phyloP scores from a whole-genome alignment of 176 grass and related monocot species.

The Triticum aestivum region DNA sequence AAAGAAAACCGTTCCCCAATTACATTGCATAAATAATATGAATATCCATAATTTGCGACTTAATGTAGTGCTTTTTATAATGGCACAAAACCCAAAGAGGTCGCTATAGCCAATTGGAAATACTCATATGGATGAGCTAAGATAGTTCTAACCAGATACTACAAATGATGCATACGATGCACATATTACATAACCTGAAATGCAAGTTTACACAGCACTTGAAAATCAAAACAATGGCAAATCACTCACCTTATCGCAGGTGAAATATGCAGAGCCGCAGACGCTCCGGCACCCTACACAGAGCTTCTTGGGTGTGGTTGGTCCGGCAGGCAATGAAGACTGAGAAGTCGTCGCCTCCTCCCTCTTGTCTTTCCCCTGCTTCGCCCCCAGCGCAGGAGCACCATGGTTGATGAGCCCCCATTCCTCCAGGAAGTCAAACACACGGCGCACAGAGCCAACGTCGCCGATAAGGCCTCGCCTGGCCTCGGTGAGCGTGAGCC shows the following conservation, averaged over 20 bases:
- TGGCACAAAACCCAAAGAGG: background rate
- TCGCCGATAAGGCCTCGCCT: slow-evolving; percentile 68
- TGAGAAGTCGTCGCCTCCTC: slow-evolving; percentile 26
- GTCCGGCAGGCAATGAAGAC: background rate
- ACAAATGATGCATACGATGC: background rate
- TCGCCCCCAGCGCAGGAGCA: slow-evolving; percentile 36
- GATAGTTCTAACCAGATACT: background rate
- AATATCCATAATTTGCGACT: background rate
- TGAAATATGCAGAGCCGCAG: slow-evolving; percentile 80
- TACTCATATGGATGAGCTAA: background rate
- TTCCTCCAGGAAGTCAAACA: slow-evolving; percentile 94
- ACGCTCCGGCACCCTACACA: slow-evolving; percentile 62
- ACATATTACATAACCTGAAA: background rate
- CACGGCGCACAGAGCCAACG: slow-evolving; percentile 64
- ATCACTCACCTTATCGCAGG: slow-evolving; percentile 71
- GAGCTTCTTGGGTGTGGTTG: slow-evolving; percentile 46
- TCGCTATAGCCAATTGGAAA: background rate
- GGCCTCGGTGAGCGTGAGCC: slow-evolving; percentile 79
- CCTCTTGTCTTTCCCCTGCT: slow-evolving; percentile 50
- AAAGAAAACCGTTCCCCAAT: background rate
- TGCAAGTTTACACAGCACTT: background rate
- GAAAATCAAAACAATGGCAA: slow-evolving; percentile 16
- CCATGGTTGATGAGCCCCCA: slow-evolving; percentile 97
- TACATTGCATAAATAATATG: slow-evolving; percentile 1
- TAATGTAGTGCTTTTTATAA: background rate